These are phyloP conservation scores for Isabelozyma rhagii DNA, from an alignment of 805 yeast species.

Conservation along the genomic window DNA sequence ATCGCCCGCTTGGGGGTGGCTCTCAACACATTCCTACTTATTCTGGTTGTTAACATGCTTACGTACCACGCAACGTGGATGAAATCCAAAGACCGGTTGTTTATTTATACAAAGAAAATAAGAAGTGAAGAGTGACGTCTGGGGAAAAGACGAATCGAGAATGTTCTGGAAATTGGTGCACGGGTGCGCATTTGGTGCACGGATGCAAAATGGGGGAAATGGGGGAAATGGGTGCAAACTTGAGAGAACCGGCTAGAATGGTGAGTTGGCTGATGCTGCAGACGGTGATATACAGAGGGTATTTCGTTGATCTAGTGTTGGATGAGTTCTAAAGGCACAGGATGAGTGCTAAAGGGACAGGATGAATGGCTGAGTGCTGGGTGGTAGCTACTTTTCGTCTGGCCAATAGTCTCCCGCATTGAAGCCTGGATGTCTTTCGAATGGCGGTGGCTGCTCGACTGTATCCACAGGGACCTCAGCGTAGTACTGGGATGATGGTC, in stretches of 20 bases:
- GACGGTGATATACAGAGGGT: no score
- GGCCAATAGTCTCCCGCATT: constrained; percentile 46
- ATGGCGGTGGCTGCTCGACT: constrained; percentile 34
- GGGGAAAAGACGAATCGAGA: not conserved
- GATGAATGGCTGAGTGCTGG: not conserved
- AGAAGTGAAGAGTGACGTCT: not conserved
- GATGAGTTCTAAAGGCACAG: no score
- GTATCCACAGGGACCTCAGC: not conserved
- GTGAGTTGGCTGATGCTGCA: no score
- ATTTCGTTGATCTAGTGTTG: no score
- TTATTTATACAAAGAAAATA: not conserved
- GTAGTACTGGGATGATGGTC: not conserved
- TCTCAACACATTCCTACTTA: not conserved
- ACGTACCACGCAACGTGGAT: not conserved
- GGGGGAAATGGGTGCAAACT: no score
- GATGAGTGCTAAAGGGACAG: no score
- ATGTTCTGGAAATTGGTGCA: constrained; percentile 7
- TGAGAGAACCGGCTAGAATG: no score
- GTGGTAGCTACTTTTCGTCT: constrained; percentile 17
- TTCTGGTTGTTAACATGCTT: not conserved
- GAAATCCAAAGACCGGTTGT: not conserved
- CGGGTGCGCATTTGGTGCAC: not conserved
- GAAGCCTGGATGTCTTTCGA: constrained; percentile 46
- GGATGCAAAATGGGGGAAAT: not conserved
- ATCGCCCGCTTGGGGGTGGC: no score